phyloP scores from a whole-genome alignment of 495 filamentous ascomycete species.

The Trichoderma parareesei region DNA sequence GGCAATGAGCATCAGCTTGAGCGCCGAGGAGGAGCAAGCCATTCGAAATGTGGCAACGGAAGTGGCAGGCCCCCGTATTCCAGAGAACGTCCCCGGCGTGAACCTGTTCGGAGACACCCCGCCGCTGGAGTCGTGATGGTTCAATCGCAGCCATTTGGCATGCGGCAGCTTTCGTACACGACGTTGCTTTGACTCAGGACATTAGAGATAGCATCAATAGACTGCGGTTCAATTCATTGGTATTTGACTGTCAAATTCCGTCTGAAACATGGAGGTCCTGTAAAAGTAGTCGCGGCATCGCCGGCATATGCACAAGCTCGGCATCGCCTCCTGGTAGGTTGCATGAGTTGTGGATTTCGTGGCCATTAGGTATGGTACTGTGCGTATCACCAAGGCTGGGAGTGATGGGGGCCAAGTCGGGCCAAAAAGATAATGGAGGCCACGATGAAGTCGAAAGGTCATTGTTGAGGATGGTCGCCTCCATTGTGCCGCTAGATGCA shows the following conservation, averaged over 20 bases:
- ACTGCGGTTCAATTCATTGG: not conserved
- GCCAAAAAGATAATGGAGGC: not conserved
- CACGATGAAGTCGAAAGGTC: not conserved
- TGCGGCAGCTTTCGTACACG: too few relatives aligned
- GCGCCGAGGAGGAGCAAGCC: slow-evolving; percentile 32
- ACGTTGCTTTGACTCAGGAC: too few relatives aligned
- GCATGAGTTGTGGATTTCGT: not conserved
- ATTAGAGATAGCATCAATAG: too few relatives aligned
- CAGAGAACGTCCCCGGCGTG: not conserved
- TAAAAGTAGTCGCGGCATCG: too few relatives aligned
- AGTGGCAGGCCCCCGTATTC: not conserved
- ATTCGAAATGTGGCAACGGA: slow-evolving; percentile 27
- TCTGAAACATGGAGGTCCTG: not conserved
- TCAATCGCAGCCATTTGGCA: too few relatives aligned
- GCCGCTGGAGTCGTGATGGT: not conserved
- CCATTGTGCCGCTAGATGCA: too few relatives aligned
- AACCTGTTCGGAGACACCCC: slow-evolving; percentile 7
- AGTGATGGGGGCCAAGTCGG: not conserved
- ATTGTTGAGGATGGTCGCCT: not conserved
- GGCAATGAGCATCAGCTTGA: slow-evolving; percentile 33
- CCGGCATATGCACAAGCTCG: not conserved
- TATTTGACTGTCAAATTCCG: not conserved
- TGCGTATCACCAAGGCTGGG: not conserved
- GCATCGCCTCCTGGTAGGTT: not conserved
- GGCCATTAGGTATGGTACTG: not conserved